phyloP scores from a whole-genome alignment of 1,139 yeast species.

The Taphrina betulina region DNA sequence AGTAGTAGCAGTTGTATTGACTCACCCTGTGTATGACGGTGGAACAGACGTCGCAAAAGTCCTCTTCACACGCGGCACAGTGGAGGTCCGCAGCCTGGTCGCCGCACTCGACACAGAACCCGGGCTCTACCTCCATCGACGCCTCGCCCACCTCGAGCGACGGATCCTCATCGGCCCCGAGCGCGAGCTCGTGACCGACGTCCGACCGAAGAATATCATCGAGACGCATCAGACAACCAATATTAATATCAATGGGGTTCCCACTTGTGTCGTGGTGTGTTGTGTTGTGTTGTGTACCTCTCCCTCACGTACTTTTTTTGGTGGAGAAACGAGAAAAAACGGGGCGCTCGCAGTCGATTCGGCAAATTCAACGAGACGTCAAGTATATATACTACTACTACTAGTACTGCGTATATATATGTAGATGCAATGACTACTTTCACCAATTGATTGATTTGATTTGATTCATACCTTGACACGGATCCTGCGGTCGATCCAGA shows the following conservation, averaged over 20 bases:
- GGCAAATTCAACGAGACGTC: too few species aligned
- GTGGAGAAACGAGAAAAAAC: too few species aligned
- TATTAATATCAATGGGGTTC: too few species aligned
- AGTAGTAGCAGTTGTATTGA: background rate
- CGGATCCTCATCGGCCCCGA: background rate
- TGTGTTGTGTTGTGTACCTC: too few species aligned
- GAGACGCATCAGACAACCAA: constrained; percentile 14
- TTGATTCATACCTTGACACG: constrained; percentile 1
- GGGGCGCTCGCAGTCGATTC: too few species aligned
- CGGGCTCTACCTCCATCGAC: constrained; percentile 4
- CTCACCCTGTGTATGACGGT: constrained; percentile 55
- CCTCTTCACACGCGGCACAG: constrained; percentile 61
- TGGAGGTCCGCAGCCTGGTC: constrained; percentile 64
- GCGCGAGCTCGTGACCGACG: constrained; percentile 1
- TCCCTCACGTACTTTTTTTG: too few species aligned
- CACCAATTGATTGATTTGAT: too few species aligned
- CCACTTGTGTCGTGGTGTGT: too few species aligned
- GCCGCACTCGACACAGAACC: constrained; percentile 47
- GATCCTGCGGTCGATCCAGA: constrained; percentile 8
- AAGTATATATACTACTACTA: too few species aligned
- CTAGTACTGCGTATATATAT: too few species aligned
- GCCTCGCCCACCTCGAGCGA: constrained; percentile 2
- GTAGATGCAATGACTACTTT: too few species aligned
- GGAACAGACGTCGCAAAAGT: constrained; percentile 66
- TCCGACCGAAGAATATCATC: constrained; percentile 18